Base-by-base conservation (phyloP, 2,329 filamentous ascomycete genomes). In the Aspergillus hortae region DNA sequence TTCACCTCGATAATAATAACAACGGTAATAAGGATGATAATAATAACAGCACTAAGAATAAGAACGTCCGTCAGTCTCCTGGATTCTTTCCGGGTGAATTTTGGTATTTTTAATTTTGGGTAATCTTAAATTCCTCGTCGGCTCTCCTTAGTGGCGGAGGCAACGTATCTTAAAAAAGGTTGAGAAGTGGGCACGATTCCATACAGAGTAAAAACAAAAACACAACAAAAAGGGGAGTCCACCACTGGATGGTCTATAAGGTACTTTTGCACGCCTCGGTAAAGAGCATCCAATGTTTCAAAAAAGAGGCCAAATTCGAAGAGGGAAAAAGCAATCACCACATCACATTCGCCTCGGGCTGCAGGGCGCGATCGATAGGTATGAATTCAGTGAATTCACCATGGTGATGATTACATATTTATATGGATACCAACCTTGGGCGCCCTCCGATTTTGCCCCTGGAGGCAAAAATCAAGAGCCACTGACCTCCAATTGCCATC, bases 161-260 rank as follows among this genome's bases (percentile, higher is more conserved):
- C 52, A 46, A 47, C 50, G 48, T 44, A 36, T 33, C 35, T 35
- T 19, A 48, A 47, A 52, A 36, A 52, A 46, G 21, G 44, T 45
- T 57, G 48, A 47, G 51, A 49, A 54, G 52, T 50, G 52, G 52
- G 45, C 44, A 52, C 50, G 46, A 49, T 51, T 41, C 48, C 48
- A 49, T 42, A 54, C 49, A 36, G n/a, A 45, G 47, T 46, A 35
- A 44, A 49, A 53, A 57, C 38, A 53, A 49, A 53, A 52, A 49
- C 19, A 19, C 19, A 53, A 53, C 54, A 45, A 57, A 53, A 57
- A 49, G 48, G 50, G 50, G 45, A 49, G 48, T 10, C 14, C 19
- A 36, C 7, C n/a, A 38, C 43, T 19, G 19, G 19, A 19, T 19
- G 19, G 19, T 19, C 19, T 19, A 19, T 19, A 19, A 19, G 19